phyloP scores from a whole-genome alignment of 2,329 filamentous ascomycete species.

The Thermomyces lanuginosus region DNA sequence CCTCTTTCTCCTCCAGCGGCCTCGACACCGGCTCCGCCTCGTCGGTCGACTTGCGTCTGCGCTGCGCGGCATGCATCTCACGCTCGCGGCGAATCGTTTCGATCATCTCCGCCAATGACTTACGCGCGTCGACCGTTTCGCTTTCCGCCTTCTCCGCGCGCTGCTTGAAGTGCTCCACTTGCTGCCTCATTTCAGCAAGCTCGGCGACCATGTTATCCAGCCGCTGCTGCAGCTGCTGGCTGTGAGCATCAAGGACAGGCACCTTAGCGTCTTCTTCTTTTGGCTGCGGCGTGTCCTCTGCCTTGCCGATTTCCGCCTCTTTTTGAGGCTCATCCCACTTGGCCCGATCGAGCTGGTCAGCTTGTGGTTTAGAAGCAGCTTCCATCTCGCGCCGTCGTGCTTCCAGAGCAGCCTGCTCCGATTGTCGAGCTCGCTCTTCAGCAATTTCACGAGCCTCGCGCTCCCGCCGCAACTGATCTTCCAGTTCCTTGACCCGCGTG shows the following conservation, averaged over 20 bases:
- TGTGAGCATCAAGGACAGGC: slow-evolving; percentile 14
- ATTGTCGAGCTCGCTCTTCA: slow-evolving; percentile 60
- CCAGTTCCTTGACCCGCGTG: slow-evolving; percentile 62
- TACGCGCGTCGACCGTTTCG: slow-evolving; percentile 55
- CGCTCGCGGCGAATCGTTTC: slow-evolving; percentile 55
- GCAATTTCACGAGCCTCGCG: slow-evolving; percentile 66
- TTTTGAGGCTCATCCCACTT: slow-evolving; percentile 7
- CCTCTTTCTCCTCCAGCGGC: too few species aligned
- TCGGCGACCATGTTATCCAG: slow-evolving; percentile 63
- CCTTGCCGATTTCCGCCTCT: slow-evolving; percentile 6
- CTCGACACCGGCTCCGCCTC: too few species aligned
- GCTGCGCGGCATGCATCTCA: slow-evolving; percentile 31
- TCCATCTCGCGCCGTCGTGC: slow-evolving; percentile 22
- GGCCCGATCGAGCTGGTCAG: slow-evolving; percentile 8
- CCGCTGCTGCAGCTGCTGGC: slow-evolving; percentile 46
- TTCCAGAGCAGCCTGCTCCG: slow-evolving; percentile 14
- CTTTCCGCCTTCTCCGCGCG: slow-evolving; percentile 67
- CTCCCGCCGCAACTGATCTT: slow-evolving; percentile 62
- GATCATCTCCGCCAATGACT: slow-evolving; percentile 75
- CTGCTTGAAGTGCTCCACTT: slow-evolving; percentile 61
- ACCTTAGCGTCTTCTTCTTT: slow-evolving; percentile 15
- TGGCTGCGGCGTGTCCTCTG: neutral
- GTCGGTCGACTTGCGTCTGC: too few species aligned
- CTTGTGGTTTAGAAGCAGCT: slow-evolving; percentile 32
- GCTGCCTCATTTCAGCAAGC: slow-evolving; percentile 63